Evolutionary conservation across 352 stramenopile species (phyloP), one percentile per base, ranked within the genome.

Genomic region (Pilasporangium apinafurcum): DNA sequence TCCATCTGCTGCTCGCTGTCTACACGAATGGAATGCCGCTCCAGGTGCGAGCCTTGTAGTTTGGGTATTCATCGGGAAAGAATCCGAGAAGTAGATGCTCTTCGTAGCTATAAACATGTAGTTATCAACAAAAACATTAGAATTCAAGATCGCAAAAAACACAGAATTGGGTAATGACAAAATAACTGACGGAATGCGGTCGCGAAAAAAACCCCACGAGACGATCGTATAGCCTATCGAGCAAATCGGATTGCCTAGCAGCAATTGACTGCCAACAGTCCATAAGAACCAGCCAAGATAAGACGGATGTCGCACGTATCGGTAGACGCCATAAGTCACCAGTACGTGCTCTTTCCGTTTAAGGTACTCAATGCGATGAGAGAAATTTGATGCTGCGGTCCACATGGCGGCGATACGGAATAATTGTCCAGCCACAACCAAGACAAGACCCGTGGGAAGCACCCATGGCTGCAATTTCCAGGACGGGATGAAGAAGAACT

Each of bases 251-350:
- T 98, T 98, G 12, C 74, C 81, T 12, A 98, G 57, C 34, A 98
- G 46, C 14, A 98, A 54, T 65, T 98, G 95, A 44, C 86, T 97
- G 28, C 89, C 91, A 34, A 98, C 65, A n/a, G 81, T 94, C 93
- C 93, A 98, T 55, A 93, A 96, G 56, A 96, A 98, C 86, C 96
- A 98, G 54, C 95, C 95, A 33, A 96, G 67, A 62, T 98, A 98
- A 20, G 83, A 96, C 51, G 94, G 94, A 67, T 98, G 95, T 27
- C 95, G 85, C 42, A 98, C 73, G 44, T 81, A 90, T 30, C 65
- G 76, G 59, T 98, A 98, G 33, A 97, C 64, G 51, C 88, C 88
- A 62, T 96, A 62, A 3, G 92, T 98, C 8, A 98, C 82, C 27
- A 98, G 58, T 36, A 88, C 52, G 55, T 98, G 95, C 53, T 96